phyloP scores from a whole-genome alignment of 2,329 filamentous ascomycete genomes.

The Chalaropsis ovoidea region DNA sequence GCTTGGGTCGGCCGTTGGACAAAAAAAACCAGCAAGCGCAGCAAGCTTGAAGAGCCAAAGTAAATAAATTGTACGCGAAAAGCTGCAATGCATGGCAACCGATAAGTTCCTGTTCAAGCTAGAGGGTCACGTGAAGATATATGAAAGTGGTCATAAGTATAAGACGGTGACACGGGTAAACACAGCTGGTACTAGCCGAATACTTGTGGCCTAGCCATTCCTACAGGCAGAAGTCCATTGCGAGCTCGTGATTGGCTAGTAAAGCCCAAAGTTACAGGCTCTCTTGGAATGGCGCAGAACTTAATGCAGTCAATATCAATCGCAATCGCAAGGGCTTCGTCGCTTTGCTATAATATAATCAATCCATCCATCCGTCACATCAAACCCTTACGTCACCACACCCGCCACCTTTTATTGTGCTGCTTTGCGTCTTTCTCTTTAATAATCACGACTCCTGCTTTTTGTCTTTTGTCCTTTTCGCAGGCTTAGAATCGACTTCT shows the following conservation, averaged over 20 bases:
- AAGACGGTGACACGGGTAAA: not conserved
- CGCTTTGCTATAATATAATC: not conserved
- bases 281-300: slow-evolving; percentile 2
- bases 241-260: not conserved
- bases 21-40: not conserved
- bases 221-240: not conserved
- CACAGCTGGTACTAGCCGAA: not conserved
- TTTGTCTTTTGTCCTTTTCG: not conserved
- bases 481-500: not conserved
- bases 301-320: not conserved
- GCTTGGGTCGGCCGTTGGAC: not conserved
- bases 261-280: not conserved
- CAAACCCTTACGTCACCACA: slow-evolving; percentile 8
- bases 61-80: slow-evolving; percentile 26
- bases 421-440: not conserved
- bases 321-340: not conserved
- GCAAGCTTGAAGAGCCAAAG: slow-evolving; percentile 15
- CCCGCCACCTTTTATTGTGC: not conserved
- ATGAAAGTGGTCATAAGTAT: not conserved
- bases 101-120: slow-evolving; percentile 14
- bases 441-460: not conserved
- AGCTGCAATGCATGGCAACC: slow-evolving; percentile 22
- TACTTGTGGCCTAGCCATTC: not conserved
- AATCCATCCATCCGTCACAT: slow-evolving; percentile 2
- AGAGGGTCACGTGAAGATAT: slow-evolving; percentile 21